phyloP scores from a whole-genome alignment of 2,329 filamentous ascomycete genomes.

The Chrysosporium queenslandicum region DNA sequence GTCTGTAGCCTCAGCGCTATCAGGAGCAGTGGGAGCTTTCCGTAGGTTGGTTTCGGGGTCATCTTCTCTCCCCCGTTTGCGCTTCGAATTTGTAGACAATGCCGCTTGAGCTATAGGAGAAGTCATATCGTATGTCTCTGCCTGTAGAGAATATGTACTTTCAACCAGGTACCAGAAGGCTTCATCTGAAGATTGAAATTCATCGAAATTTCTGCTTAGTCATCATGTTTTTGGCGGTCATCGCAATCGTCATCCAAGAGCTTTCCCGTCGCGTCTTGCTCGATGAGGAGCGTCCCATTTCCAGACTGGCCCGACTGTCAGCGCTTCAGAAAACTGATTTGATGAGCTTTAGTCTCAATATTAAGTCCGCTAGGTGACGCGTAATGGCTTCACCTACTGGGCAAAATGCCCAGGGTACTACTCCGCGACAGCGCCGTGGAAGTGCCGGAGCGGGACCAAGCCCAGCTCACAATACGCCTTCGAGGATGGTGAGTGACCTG shows the following conservation, averaged over 20 bases:
- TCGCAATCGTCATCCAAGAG: background rate
- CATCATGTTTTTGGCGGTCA: background rate
- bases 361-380: background rate
- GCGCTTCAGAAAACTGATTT: too few species aligned
- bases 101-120: background rate
- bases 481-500: slow-evolving; percentile 9
- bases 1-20: slow-evolving; percentile 10
- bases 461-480: slow-evolving; percentile 6
- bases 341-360: background rate
- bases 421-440: slow-evolving; percentile 2
- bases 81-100: background rate
- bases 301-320: too few species aligned
- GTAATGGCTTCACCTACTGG: background rate
- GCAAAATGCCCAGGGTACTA: background rate
- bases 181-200: background rate
- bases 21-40: slow-evolving; percentile 18
- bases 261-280: too few species aligned
- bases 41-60: slow-evolving; percentile 25
- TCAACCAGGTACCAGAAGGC: too few species aligned
- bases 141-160: background rate
- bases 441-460: slow-evolving; percentile 7
- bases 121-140: background rate
- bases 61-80: slow-evolving; percentile 18
- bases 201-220: slow-evolving; percentile 7
- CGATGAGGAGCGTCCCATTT: too few species aligned